phyloP scores from a whole-genome alignment of 208 protist species.

The Trichomonas gallinae region DNA sequence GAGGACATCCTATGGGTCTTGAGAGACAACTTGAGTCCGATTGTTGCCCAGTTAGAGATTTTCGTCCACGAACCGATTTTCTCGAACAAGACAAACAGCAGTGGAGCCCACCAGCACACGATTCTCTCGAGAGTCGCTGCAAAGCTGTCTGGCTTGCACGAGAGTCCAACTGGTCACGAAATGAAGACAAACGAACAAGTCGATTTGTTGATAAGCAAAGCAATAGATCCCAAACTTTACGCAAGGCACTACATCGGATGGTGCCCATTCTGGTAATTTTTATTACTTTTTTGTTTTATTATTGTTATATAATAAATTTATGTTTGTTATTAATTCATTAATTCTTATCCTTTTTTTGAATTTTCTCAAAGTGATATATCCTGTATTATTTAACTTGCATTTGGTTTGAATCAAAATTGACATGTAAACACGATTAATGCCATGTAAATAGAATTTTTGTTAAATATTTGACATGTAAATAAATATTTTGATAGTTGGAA shows the following conservation, averaged over 20 bases:
- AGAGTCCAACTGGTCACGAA: too few relatives aligned
- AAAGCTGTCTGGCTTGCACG: not conserved
- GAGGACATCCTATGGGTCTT: slow-evolving; percentile 66
- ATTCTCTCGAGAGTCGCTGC: not conserved
- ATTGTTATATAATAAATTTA: not conserved
- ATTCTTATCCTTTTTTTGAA: too few relatives aligned
- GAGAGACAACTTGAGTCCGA: slow-evolving; percentile 50
- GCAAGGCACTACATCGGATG: not conserved
- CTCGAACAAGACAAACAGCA: not conserved
- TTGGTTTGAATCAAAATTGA: too few relatives aligned
- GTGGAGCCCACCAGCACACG: not conserved
- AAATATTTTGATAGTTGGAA: too few relatives aligned
- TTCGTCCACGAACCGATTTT: not conserved
- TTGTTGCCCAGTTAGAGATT: not conserved
- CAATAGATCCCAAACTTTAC: not conserved
- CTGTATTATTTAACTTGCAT: too few relatives aligned
- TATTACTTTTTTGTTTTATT: not conserved
- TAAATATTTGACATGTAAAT: too few relatives aligned
- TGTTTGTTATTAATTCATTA: too few relatives aligned
- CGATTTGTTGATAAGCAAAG: not conserved
- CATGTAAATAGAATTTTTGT: too few relatives aligned
- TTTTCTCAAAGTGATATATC: too few relatives aligned
- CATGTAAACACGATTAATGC: too few relatives aligned
- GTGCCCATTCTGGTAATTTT: slow-evolving; percentile 20
- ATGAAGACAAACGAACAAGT: not conserved